phyloP scores from a whole-genome alignment of 148 eudicot species.

The Cornus suecica region DNA sequence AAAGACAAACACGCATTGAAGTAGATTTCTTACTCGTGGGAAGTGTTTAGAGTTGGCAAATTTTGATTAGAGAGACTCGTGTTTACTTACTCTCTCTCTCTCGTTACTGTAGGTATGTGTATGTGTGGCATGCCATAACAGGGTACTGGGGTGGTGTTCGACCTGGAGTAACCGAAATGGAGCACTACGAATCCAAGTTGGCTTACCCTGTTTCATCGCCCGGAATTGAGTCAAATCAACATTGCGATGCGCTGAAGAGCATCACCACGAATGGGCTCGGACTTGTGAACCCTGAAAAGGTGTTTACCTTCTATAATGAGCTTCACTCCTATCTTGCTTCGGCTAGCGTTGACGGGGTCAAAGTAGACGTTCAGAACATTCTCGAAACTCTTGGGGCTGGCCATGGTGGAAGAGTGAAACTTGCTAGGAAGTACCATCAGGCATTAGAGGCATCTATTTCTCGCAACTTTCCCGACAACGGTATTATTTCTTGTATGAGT shows the following conservation, averaged over 20 bases:
- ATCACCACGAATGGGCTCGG: conserved; percentile 71
- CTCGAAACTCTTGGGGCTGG: conserved; percentile 91
- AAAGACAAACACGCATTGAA: conserved; percentile 62
- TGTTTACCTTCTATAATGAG: conserved; percentile 64
- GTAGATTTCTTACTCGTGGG: conserved; percentile 23
- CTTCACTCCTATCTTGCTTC: conserved; percentile 85
- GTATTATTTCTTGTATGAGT: conserved; percentile 87
- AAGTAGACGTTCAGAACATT: conserved; percentile 85
- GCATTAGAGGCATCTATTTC: conserved; percentile 79
- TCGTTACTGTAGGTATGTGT: conserved; percentile 52
- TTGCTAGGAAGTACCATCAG: conserved; percentile 73
- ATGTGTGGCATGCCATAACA: conserved; percentile 88
- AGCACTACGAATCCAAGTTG: conserved; percentile 62
- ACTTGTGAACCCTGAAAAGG: conserved; percentile 77
- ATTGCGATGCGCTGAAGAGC: conserved; percentile 51
- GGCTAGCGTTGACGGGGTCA: conserved; percentile 81
- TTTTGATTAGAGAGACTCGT: background rate
- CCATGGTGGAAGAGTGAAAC: conserved; percentile 79
- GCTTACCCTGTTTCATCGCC: conserved; percentile 59
- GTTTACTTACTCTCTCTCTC: background rate
- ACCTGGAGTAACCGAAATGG: conserved; percentile 59
- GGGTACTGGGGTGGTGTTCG: conserved; percentile 94
- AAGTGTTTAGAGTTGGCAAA: background rate
- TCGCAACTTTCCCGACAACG: conserved; percentile 77
- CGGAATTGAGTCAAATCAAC: conserved; percentile 60